Evolutionary conservation across 331 rosid genomes (phyloP).

Genomic region (Telfairia occidentalis): DNA sequence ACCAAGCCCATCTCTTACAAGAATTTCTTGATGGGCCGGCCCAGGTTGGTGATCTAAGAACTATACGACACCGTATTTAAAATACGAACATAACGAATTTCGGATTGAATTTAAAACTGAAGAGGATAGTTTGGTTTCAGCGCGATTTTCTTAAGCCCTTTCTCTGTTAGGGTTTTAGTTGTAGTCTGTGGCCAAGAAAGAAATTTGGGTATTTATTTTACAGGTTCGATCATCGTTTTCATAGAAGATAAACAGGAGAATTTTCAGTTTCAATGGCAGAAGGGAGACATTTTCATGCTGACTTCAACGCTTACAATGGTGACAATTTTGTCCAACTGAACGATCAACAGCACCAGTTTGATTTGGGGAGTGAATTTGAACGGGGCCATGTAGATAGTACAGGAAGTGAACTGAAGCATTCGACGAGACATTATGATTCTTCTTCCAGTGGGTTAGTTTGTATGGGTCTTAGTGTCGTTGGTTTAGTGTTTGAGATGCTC

Average conservation of each 20-base stretch:
- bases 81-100: neutral
- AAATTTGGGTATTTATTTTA: neutral
- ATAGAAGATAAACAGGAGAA: neutral
- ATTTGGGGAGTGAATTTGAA: constrained; percentile 14
- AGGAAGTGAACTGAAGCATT: constrained; percentile 19
- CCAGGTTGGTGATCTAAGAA: neutral
- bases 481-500: neutral
- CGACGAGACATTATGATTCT: constrained; percentile 23
- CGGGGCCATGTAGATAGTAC: constrained; percentile 11
- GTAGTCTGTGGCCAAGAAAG: neutral
- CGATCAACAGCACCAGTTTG: constrained; percentile 15
- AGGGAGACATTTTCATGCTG: constrained; percentile 13
- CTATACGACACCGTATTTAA: neutral
- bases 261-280: neutral
- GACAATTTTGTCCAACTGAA: neutral
- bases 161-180: constrained; percentile 10
- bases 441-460: constrained; percentile 42
- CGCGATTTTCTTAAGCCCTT: neutral
- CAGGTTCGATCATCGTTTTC: neutral
- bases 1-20: too few species aligned
- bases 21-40: too few species aligned
- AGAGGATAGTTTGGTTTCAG: neutral
- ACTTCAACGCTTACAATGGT: constrained; percentile 18
- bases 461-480: neutral
- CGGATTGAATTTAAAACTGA: neutral